Conservation (phyloP, 139 green algal genomes). For the Pleodorina starrii region DNA sequence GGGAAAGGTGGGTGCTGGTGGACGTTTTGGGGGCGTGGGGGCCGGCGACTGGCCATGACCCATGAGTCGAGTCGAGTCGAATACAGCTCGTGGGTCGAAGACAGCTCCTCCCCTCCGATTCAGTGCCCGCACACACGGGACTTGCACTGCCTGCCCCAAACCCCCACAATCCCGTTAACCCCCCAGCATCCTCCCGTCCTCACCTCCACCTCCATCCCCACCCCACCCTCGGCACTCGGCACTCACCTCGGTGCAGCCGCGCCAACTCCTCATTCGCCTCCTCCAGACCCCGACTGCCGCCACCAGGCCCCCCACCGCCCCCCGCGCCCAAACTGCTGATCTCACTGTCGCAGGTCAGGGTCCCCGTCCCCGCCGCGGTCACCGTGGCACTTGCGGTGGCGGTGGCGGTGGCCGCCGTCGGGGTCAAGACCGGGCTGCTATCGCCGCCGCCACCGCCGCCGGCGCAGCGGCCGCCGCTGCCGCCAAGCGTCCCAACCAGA, state of each 20-base stretch:
- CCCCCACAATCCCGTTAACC: too few species aligned
- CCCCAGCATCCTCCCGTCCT: too few species aligned
- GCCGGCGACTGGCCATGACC: too few species aligned
- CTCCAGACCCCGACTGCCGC: not conserved
- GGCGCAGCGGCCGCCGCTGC: not conserved
- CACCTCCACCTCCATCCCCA: not conserved
- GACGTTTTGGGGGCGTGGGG: too few species aligned
- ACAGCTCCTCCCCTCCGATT: too few species aligned
- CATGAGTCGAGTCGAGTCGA: too few species aligned
- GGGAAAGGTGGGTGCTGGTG: too few species aligned
- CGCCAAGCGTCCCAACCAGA: too few species aligned
- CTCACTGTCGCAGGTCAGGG: not conserved
- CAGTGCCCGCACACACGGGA: too few species aligned
- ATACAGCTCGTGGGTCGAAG: too few species aligned
- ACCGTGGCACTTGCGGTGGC: not conserved
- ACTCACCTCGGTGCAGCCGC: slow-evolving; percentile 11
- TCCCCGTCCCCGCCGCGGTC: not conserved
- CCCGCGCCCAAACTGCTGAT: slow-evolving; percentile 15
- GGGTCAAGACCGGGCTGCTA: not conserved
- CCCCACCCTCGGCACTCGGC: not conserved
- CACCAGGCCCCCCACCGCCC: too few species aligned
- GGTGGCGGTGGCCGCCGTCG: not conserved
- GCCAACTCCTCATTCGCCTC: slow-evolving; percentile 17
- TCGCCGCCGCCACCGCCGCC: not conserved
- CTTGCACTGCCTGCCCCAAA: too few species aligned